Conservation (phyloP, 2,329 filamentous ascomycete species). For the Cephalotrichum gorgonifer region DNA sequence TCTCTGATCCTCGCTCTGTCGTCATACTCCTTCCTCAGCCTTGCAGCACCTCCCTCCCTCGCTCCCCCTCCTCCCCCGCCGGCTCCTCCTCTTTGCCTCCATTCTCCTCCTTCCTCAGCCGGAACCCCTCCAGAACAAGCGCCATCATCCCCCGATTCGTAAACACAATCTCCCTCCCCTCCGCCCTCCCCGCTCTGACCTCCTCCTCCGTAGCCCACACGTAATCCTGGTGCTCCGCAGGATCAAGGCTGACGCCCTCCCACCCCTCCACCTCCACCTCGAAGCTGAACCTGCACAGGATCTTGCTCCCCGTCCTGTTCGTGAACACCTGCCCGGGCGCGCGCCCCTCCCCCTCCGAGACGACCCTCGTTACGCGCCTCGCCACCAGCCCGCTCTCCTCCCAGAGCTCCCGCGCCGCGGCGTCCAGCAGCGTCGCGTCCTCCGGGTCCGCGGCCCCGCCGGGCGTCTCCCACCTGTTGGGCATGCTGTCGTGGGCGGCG, state of each 20-base stretch:
- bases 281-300: slow-evolving; percentile 23
- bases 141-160: slow-evolving; percentile 17
- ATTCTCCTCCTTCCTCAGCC: slow-evolving; percentile 1
- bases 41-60: neutral
- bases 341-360: slow-evolving; percentile 10
- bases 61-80: neutral
- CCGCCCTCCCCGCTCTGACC: slow-evolving; percentile 15
- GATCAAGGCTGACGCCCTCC: slow-evolving; percentile 21
- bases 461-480: slow-evolving; percentile 35
- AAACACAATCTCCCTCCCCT: slow-evolving; percentile 19
- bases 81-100: neutral
- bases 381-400: slow-evolving; percentile 34
- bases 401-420: slow-evolving; percentile 34
- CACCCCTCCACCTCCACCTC: slow-evolving; percentile 17
- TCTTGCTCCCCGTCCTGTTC: slow-evolving; percentile 19
- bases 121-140: slow-evolving; percentile 20
- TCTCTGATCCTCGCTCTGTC: too few species aligned
- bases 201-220: slow-evolving; percentile 29
- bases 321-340: slow-evolving; percentile 16
- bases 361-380: slow-evolving; percentile 15
- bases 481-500: slow-evolving; percentile 31
- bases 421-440: slow-evolving; percentile 29
- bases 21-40: neutral
- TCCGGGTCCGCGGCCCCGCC: slow-evolving; percentile 34
- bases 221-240: slow-evolving; percentile 28